phyloP scores from a whole-genome alignment of 129 eudicot species.

The Silybum marianum region DNA sequence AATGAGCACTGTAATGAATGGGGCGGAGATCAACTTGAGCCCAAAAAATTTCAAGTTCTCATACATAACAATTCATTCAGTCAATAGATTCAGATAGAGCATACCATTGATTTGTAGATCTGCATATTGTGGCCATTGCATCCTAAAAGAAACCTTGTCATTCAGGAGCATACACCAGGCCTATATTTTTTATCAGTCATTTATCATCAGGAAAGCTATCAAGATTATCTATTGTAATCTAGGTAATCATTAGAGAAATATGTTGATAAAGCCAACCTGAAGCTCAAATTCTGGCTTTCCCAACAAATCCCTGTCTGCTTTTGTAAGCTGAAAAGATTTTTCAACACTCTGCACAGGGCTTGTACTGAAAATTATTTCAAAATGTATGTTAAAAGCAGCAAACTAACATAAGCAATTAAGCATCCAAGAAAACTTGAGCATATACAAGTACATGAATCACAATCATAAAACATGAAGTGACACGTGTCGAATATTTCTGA shows the following conservation, averaged over 20 bases:
- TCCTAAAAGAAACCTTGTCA: conserved; percentile 91
- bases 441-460: conserved; percentile 4
- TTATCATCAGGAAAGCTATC: conserved; percentile 23
- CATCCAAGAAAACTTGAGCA: background rate
- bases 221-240: background rate
- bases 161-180: conserved; percentile 99
- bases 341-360: conserved; percentile 82
- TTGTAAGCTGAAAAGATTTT: conserved; percentile 83
- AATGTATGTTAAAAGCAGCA: conserved; percentile 6
- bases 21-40: background rate
- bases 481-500: background rate
- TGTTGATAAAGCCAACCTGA: conserved; percentile 61
- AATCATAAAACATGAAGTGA: background rate
- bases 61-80: background rate
- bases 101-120: conserved; percentile 93
- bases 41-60: background rate
- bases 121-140: conserved; percentile 99
- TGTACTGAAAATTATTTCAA: conserved; percentile 47
- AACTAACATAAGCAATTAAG: background rate
- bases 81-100: conserved; percentile 19
- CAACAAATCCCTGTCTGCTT: conserved; percentile 71
- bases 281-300: conserved; percentile 82
- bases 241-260: background rate
- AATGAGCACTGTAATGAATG: background rate
- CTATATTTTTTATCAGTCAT: conserved; percentile 38